These are phyloP conservation scores for Harringtonia aguacate DNA, from an alignment of 2,329 filamentous ascomycete species.

Conservation along the genomic window DNA sequence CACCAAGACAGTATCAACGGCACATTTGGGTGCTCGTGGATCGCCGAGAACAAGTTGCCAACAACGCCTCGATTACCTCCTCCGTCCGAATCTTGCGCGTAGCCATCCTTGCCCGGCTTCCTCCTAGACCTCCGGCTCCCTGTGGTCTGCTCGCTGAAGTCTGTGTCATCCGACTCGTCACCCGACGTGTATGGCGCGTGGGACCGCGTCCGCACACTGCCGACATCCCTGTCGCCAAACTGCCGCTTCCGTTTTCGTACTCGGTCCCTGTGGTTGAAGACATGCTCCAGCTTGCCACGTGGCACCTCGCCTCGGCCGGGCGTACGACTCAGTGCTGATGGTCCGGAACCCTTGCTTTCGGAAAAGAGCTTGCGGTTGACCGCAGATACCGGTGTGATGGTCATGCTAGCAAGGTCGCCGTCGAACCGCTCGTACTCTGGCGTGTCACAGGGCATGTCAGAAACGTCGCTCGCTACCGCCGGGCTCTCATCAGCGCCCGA, in stretches of 20 bases:
- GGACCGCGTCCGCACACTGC: constrained; percentile 34
- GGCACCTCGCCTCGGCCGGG: constrained; percentile 57
- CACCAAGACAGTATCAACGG: constrained; percentile 50
- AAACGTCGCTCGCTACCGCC: constrained; percentile 41
- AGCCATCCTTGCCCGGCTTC: neutral
- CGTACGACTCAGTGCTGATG: constrained; percentile 23
- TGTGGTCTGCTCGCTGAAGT: constrained; percentile 11
- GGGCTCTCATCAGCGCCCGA: constrained; percentile 52
- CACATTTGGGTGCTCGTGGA: constrained; percentile 47
- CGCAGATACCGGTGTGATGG: constrained; percentile 36
- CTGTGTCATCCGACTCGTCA: constrained; percentile 23
- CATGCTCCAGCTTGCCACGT: constrained; percentile 28
- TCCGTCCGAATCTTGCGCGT: neutral
- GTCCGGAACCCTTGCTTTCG: neutral
- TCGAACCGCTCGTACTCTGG: constrained; percentile 38
- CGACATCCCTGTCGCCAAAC: constrained; percentile 39
- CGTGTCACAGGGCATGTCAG: constrained; percentile 40
- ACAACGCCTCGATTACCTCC: constrained; percentile 23
- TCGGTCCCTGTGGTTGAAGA: constrained; percentile 28
- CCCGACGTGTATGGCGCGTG: constrained; percentile 42
- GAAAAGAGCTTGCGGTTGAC: constrained; percentile 10
- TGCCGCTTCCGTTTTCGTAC: constrained; percentile 45
- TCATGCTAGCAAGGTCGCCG: constrained; percentile 28
- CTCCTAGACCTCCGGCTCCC: constrained; percentile 12
- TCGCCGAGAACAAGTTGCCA: constrained; percentile 33